Base-by-base conservation (phyloP, 768 basidiomycete genomes). In the Pleurotus ostreatus region DNA sequence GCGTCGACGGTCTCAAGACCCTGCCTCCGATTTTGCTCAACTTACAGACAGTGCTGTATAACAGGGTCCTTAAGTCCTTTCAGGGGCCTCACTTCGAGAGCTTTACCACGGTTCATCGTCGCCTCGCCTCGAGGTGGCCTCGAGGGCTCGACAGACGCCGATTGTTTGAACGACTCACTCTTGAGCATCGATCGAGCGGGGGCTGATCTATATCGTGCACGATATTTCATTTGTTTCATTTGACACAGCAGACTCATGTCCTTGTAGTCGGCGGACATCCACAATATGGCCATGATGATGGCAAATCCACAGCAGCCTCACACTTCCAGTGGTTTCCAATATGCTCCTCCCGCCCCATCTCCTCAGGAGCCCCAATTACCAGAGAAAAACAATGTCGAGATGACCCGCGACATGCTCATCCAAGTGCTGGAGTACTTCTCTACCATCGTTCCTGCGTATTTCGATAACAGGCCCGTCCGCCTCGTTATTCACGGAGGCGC, bases 401-500 rank as follows among this genome's bases (percentile, higher is more conserved):
- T 81, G 39, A 73, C 68, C 18, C 65, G 75, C 12, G 72, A 74
- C 4, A 67, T 68, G 53, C 79, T 89, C 57, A 48, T 72, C 23
- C 57, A 62, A 2, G 71, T 83, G 52, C 79, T 89, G 39, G 66
- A 72, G 43, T 62, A 71, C 47, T 78, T 89, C 57, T 83, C 87
- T 3, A 69, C 67, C 0, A 75, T 78, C 11, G 69, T 84, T 1
- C 65, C 73, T 11, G 59, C 64, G 1, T 68, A 67, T 5, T 88
- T 88, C 62, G 72, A 74, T n/a, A 65, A 65, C 34, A 62, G 47
- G 2, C 78, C 76, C 37, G 74, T 89, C 3, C 78, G 81, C 5
- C 74, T 89, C 15, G 81, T 88, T 47, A 74, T 86, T 0, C 88
- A 89, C 56, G 88, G 88, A 18, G 88, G 88, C 0, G 86, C 85